Base-by-base conservation (phyloP, 2,329 filamentous ascomycete genomes). In the Alternaria dauci region DNA sequence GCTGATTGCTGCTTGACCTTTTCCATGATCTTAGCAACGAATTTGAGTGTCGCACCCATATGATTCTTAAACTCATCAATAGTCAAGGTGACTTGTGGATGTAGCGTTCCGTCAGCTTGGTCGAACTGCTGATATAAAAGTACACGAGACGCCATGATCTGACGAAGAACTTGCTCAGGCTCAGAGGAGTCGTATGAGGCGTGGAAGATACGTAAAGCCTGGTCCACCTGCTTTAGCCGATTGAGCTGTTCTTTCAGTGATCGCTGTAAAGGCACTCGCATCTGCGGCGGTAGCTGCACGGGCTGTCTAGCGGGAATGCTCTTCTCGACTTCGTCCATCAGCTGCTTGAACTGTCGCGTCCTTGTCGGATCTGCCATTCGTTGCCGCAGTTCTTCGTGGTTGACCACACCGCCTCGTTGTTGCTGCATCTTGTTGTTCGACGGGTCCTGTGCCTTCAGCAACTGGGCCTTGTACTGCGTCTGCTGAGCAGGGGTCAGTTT, bases 381-480 rank as follows among this genome's bases (percentile, higher is more conserved):
- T 8, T 69, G 64, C 36, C 62, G 60, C 26, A 77, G 58, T 43
- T 76, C 73, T 26, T 75, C 69, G 7, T 61, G 46, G 20, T 54
- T 69, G 6, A 66, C 66, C 38, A 69, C 59, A 23, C 65, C 47
- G 28, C 68, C 67, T 43, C 65, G 58, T 44, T 73, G 71, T 54
- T 71, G 71, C 41, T 71, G 69, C 46, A 61, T 50, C 65, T 75
- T 73, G 61, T 71, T 73, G 43, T 73, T 73, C 7, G 73, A 72
- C 20, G 71, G 65, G 59, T 75, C 72, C 53, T 78, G 75, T 3
- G 74, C 75, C 55, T 74, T 76, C 41, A 76, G 62, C 16, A 78
- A 59, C 39, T 77, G 74, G 14, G 70, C 70, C 44, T 69, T 74
- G 48, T 75, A 68, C 23, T 73, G 71, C 42, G 69, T 66, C 54